Base-by-base conservation (phyloP, 2,329 filamentous ascomycete genomes). In the Stemphylium beticola region DNA sequence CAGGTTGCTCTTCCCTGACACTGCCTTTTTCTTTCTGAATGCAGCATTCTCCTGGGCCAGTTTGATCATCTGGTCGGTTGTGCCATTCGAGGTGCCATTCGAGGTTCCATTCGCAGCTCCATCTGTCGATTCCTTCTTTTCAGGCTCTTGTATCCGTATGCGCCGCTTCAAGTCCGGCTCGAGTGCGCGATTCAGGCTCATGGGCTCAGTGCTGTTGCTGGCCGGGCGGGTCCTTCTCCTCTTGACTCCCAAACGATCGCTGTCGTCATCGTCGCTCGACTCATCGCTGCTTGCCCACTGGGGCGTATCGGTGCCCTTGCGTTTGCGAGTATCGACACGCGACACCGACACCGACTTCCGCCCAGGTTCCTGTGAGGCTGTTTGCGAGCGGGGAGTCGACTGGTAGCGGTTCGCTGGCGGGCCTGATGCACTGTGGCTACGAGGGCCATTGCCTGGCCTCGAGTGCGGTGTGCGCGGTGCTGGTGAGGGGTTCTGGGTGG, bases 201-300 rank as follows among this genome's bases (percentile, higher is more conserved):
- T 57, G 3, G 74, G 74, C 61, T 76, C 74, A 1, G 67, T 70
- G 44, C 72, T 74, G 31, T 58, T 72, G 60, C 72, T 76, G 48
- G 68, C 73, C 49, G 72, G 73, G 54, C 71, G 59, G 34, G 71
- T 67, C 61, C 73, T 74, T 56, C 60, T 50, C 36, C 73, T 49
- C 50, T 63, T 64, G 20, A 63, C 61, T 14, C 60, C 65, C 48
- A 66, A 47, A 18, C 62, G 62, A n/a, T 72, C 64, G n/a, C 70
- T 60, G 33, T 65, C 62, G 20, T 69, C 69, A 15, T 64, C 66
- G 14, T 67, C 66, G 57, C 66, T 69, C 31, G 62, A 60, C 38
- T 73, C 68, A 34, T 72, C 69, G 55, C 71, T 74, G 54, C 65
- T 69, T 7, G 66, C 70, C 64, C 61, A 71, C 49, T 71, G 72